Base-by-base conservation (phyloP, 192 early-diverging fungal species). In the Coemansia sp. region DNA sequence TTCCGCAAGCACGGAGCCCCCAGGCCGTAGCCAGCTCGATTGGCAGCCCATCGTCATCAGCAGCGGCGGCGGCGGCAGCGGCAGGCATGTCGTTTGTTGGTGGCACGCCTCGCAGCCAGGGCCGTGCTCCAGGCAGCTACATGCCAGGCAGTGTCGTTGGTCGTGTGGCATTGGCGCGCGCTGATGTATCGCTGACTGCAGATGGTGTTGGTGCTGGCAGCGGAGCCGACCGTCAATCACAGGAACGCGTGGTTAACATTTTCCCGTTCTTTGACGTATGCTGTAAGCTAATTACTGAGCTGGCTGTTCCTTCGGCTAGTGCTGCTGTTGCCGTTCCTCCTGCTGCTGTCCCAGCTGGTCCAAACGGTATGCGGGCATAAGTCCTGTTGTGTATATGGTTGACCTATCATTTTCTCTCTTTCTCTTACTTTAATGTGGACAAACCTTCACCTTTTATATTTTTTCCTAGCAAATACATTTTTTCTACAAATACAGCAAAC, bases 211-310 rank as follows among this genome's bases (percentile, higher is more conserved):
- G 64, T 9, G 72, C 68, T 9, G 68, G 72, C 55, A 60, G 53
- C 41, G 67, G 78, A 4, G 32, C 66, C 13, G 66, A 64, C n/a
- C 70, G 62, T 35, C 78, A 78, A 49, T 62, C 67, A 36, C 61
- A 67, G 78, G 60, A 79, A 72, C 51, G 81, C 39, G 54, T 84
- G 55, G 58, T 77, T 41, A 77, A 77, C 9, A 80, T 85, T 11
- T 94, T 94, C 62, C 90, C 90, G 10, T 99, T 99, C 67, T 92
- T 97, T 63, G 91, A 99, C 50, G 91, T 95, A 1, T 99, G 96
- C 64, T 86, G 87, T 44, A 83, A 80, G 64, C 73, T 99, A 33
- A 97, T 99, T 54, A 94, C 91, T 1, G 94, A 97, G 71, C 81
- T 99, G 51, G 94, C 94, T 4, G 89, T 91, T 15, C 83, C 82